These are phyloP conservation scores for Pythium folliculosum DNA, from an alignment of 352 stramenopile species.

Conservation along the genomic window DNA sequence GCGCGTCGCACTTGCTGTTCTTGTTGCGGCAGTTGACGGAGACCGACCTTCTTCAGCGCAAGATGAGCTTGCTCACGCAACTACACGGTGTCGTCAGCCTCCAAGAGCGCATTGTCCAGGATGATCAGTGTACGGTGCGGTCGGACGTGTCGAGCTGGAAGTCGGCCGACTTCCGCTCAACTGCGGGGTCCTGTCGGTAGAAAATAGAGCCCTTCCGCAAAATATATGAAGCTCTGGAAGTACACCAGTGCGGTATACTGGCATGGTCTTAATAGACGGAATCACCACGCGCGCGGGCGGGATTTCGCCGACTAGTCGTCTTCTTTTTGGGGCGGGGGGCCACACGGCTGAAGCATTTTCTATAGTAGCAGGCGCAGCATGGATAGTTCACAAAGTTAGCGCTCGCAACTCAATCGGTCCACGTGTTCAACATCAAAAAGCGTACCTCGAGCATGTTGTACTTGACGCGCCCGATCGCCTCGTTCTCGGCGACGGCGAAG, in stretches of 20 bases:
- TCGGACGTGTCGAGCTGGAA: constrained; percentile 79
- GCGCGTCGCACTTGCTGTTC: too few species aligned
- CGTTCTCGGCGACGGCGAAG: constrained; percentile 97
- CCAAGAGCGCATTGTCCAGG: constrained; percentile 53
- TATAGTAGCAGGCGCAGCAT: constrained; percentile 27
- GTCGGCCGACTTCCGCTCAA: constrained; percentile 32
- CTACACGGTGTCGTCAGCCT: constrained; percentile 56
- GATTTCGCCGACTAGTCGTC: constrained; percentile 47
- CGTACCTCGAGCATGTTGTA: constrained; percentile 89
- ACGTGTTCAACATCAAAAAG: too few species aligned
- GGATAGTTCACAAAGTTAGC: too few species aligned
- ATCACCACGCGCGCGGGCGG: too few species aligned
- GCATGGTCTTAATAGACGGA: too few species aligned
- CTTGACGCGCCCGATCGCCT: constrained; percentile 92
- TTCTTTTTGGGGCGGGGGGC: constrained; percentile 70
- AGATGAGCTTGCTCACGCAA: constrained; percentile 52
- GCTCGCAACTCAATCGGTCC: too few species aligned
- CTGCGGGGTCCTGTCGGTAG: background rate
- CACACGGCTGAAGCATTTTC: constrained; percentile 86
- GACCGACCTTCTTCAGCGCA: constrained; percentile 52
- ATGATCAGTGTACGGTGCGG: constrained; percentile 67
- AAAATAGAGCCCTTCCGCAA: background rate
- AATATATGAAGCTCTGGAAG: too few species aligned
- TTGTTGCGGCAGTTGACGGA: constrained; percentile 41
- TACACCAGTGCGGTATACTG: too few species aligned